Base-by-base conservation (phyloP, 306 rosid genomes). In the Lathyrus aphaca region DNA sequence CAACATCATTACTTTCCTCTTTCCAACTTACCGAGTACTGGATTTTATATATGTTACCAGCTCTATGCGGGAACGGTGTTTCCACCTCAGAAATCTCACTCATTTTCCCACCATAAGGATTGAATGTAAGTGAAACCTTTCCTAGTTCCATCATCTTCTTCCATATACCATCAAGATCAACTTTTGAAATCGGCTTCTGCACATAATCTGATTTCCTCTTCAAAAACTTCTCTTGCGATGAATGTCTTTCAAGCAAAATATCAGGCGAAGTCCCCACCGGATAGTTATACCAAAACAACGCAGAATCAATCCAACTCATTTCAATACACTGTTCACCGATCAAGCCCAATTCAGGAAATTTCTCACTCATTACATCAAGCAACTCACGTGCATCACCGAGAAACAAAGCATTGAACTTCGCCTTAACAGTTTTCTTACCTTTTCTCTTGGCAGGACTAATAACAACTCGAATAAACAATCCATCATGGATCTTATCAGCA, bases 201-300 rank as follows among this genome's bases (percentile, higher is more conserved):
- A 90, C 84, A 35, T 87, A 87, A 71, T 87, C 96, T 12, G 91
- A 90, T 72, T 90, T 90, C 71, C 78, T 88, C 86, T 91, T 91
- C 79, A 85, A 56, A 54, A 78, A 87, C 13, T 84, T 82, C 55
- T 79, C 87, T 4, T 76, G 45, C 1, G 73, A 6, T 0, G 81
- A 74, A 32, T 80, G 84, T 67, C 91, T 77, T 23, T 86, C 81
- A 38, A 90, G 89, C 73, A 90, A 69, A 42, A 79, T 77, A 66
- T 82, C 79, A 38, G 21, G 15, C 3, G 81, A 37, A 39, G 93
- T 87, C 29, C 87, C 91, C 6, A 32, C 68, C 7, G 84, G 81
- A 64, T 78, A 87, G 50, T 87, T 85, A 55, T 81, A 81, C 96
- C 91, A 87, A 38, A 55, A 85, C 38, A 90, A 43, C 8, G 70